Evolutionary conservation across 2,329 filamentous ascomycete genomes (phyloP).

Genomic region (Pseudocercospora musae): DNA sequence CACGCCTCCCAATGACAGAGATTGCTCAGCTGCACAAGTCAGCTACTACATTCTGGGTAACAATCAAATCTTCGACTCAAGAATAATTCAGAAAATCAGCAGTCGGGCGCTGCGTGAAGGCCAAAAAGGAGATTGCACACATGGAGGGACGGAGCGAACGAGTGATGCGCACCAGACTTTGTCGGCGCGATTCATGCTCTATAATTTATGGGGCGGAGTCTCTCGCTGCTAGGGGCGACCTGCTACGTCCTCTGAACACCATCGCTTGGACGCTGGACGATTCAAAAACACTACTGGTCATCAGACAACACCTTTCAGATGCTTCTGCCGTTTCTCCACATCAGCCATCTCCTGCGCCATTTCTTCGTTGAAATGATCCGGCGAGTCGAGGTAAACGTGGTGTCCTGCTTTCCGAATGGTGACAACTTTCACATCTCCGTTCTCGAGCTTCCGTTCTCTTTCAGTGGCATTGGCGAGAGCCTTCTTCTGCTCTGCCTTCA

Average conservation of each 20-base stretch:
- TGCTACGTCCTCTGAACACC: not conserved
- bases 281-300: not conserved
- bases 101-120: too few relatives aligned
- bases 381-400: conserved; percentile 69
- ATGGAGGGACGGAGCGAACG: not conserved
- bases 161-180: not conserved
- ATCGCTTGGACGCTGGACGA: not conserved
- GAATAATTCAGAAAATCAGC: not conserved
- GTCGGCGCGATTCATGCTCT: not conserved
- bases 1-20: too few relatives aligned
- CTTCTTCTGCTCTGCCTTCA: conserved; percentile 64
- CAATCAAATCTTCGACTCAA: too few relatives aligned
- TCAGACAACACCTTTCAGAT: conserved; percentile 14
- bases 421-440: conserved; percentile 77
- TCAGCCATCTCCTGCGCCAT: conserved; percentile 66
- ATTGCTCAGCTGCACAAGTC: too few relatives aligned
- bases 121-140: not conserved
- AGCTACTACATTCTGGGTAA: too few relatives aligned
- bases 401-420: conserved; percentile 71
- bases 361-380: conserved; percentile 66
- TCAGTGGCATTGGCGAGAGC: conserved; percentile 63
- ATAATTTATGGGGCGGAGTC: not conserved
- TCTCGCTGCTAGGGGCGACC: not conserved
- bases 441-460: conserved; percentile 64
- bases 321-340: conserved; percentile 46